phyloP scores from a whole-genome alignment of 768 basidiomycete genomes.

The Rhizopogon salebrosus region DNA sequence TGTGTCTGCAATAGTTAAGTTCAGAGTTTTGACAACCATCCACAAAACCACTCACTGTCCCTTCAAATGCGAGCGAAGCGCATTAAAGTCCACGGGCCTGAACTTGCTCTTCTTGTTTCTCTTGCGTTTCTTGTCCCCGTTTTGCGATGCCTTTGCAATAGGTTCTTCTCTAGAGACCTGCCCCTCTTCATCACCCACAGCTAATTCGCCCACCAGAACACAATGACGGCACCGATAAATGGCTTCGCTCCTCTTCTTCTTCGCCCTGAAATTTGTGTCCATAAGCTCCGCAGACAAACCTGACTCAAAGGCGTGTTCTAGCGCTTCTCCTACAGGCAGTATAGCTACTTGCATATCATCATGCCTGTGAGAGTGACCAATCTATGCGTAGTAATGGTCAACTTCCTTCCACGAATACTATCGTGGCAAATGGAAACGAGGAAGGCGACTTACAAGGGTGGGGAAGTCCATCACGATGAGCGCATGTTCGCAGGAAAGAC shows the following conservation, averaged over 20 bases:
- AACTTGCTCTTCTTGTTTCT: slow-evolving; percentile 2
- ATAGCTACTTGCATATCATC: slow-evolving; percentile 41
- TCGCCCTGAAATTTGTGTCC: slow-evolving; percentile 15
- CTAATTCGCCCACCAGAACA: slow-evolving; percentile 1
- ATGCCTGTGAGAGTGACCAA: slow-evolving; percentile 63
- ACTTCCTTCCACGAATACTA: background rate
- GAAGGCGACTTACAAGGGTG: slow-evolving; percentile 36
- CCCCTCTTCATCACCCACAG: background rate
- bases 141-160: background rate
- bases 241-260: slow-evolving; percentile 26
- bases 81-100: slow-evolving; percentile 45
- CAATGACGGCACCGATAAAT: slow-evolving; percentile 56
- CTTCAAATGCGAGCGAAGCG: slow-evolving; percentile 57
- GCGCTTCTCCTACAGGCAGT: slow-evolving; percentile 9
- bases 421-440: background rate
- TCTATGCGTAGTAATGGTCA: slow-evolving; percentile 28
- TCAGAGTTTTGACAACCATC: slow-evolving; percentile 4
- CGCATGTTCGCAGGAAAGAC: slow-evolving; percentile 41
- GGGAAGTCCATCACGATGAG: slow-evolving; percentile 44
- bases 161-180: background rate
- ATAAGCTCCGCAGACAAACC: slow-evolving; percentile 18
- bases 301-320: slow-evolving; percentile 14
- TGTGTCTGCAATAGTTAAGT: slow-evolving; percentile 37
- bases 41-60: slow-evolving; percentile 41
- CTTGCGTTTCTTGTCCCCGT: slow-evolving; percentile 1